phyloP scores from a whole-genome alignment of 306 rosid species.

The Parietaria judaica region DNA sequence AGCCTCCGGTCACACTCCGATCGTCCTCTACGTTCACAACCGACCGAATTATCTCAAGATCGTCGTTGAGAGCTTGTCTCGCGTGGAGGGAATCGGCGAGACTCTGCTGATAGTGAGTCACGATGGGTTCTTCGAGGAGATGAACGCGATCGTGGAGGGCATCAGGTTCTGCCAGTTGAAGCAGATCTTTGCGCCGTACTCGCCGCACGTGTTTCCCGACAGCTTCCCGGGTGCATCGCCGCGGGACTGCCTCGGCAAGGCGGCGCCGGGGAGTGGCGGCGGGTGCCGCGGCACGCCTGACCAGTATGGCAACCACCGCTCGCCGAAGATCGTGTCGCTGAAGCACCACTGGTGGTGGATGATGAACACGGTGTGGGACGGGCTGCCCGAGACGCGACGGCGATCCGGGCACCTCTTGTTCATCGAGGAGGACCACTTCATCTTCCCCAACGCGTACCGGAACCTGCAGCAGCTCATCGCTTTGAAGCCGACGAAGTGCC shows the following conservation, averaged over 20 bases:
- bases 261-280: constrained; percentile 20
- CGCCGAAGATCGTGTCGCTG: constrained; percentile 75
- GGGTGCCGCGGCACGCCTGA: constrained; percentile 70
- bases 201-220: constrained; percentile 65
- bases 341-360: constrained; percentile 99
- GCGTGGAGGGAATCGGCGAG: constrained; percentile 73
- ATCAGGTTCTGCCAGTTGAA: constrained; percentile 82
- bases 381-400: constrained; percentile 58
- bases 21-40: constrained; percentile 89
- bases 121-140: constrained; percentile 78
- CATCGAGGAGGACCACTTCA: constrained; percentile 89
- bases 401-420: constrained; percentile 73
- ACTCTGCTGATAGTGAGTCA: constrained; percentile 86
- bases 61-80: constrained; percentile 67
- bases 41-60: constrained; percentile 75
- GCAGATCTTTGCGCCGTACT: constrained; percentile 83
- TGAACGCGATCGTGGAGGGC: constrained; percentile 60
- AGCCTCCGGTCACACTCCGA: constrained; percentile 46
- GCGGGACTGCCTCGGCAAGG: constrained; percentile 63
- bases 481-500: constrained; percentile 64
- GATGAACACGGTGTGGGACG: constrained; percentile 96
- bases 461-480: constrained; percentile 55
- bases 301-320: constrained; percentile 84
- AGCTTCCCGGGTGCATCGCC: constrained; percentile 76
- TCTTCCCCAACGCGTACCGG: constrained; percentile 85